Evolutionary conservation across 305 asterid genomes (phyloP), one percentile per base, ranked within the genome.

Genomic region (Fraxinus dipetala): DNA sequence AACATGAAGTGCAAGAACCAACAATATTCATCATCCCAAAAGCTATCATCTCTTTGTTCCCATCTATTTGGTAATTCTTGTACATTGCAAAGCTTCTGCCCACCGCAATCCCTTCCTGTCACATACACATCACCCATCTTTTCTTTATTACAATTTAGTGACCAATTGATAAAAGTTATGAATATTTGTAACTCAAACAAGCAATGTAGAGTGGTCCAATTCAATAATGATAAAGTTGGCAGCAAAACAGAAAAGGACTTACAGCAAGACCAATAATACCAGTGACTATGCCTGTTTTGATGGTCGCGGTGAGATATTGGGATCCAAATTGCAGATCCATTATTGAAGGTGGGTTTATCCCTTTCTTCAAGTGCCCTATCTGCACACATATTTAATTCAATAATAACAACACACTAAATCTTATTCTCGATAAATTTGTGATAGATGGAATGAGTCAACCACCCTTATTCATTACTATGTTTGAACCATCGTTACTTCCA

Each of bases 41-140:
- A 80, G 98, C 99, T 24, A 96, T 90, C 99, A 96, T 96, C 84
- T 96, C 99, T 83, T 94, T 96, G 89, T 96, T 96, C 13, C 99
- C 99, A 81, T 96, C 99, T 69, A 96, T 93, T 74, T 96, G 85
- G 90, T 96, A 96, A 75, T 93, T 90, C 88, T 96, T 96, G 89
- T 89, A 90, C 98, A 93, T 93, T 4, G 99, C 92, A 85, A 96
- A 96, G 84, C 99, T 96, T 86, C 98, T 88, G 0, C 98, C 99
- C 30, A 93, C 99, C 11, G 98, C 98, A 79, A 96, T 91, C 35
- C 99, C 99, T 90, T 96, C 99, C 99, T 96, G 91, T 74, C 20
- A 8, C 16, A 24, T 65, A 65, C 20, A 63, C 6, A 26, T 65
- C 73, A 28, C 34, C 73, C 73, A 24, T 10, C 73, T 65, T 65